phyloP scores from a whole-genome alignment of 768 basidiomycete genomes.

The Lentinula lateritia region DNA sequence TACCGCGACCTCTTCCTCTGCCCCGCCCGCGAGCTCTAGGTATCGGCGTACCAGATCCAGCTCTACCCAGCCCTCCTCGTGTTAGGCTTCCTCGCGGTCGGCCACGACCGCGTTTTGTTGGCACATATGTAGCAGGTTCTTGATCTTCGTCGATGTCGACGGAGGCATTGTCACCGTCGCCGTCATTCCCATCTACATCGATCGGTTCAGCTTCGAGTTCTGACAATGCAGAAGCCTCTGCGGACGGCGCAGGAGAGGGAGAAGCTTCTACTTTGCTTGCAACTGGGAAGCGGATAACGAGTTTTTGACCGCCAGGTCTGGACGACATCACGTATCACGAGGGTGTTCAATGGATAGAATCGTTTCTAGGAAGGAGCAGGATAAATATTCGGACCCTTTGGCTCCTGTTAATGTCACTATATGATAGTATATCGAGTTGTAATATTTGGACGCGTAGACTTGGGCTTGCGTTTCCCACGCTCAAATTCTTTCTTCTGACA shows the following conservation, averaged over 20 bases:
- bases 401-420: too few species aligned
- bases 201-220: constrained; percentile 25
- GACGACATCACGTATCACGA: background rate
- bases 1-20: constrained; percentile 25
- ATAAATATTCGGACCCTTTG: too few species aligned
- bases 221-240: constrained; percentile 19
- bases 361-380: too few species aligned
- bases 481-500: background rate
- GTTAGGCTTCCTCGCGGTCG: constrained; percentile 23
- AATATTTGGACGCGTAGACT: background rate
- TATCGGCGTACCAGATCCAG: constrained; percentile 24
- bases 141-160: constrained; percentile 20
- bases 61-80: constrained; percentile 13
- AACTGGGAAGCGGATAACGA: constrained; percentile 7
- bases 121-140: constrained; percentile 5
- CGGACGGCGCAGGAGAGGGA: constrained; percentile 14
- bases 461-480: background rate
- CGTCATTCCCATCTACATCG: constrained; percentile 19
- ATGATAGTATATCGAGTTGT: too few species aligned
- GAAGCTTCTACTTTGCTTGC: constrained; percentile 19
- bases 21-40: constrained; percentile 36
- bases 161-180: constrained; percentile 26
- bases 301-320: background rate
- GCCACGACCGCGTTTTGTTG: constrained; percentile 27
- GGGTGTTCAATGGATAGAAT: background rate